Evolutionary conservation across 2,329 filamentous ascomycete species (phyloP).

Genomic region (Drechslerella stenobrocha): DNA sequence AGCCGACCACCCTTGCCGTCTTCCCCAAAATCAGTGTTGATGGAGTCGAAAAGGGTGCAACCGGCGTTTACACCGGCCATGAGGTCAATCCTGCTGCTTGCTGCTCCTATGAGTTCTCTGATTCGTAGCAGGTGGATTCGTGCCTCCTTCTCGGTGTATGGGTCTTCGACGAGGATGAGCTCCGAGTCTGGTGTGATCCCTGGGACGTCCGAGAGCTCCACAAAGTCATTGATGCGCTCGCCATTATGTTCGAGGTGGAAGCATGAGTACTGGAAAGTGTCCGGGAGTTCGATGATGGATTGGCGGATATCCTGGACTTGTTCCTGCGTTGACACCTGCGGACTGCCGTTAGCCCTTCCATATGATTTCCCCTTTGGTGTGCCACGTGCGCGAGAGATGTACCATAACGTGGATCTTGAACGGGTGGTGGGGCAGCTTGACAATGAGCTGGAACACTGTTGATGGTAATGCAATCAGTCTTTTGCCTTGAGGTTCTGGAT

Average conservation of each 20-base stretch:
- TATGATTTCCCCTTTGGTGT: slow-evolving; percentile 34
- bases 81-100: slow-evolving; percentile 82
- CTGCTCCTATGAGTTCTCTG: slow-evolving; percentile 87
- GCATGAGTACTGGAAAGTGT: slow-evolving; percentile 95
- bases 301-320: slow-evolving; percentile 97
- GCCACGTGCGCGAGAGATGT: slow-evolving; percentile 49
- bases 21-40: slow-evolving; percentile 58
- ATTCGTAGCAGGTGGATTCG: slow-evolving; percentile 90
- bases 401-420: slow-evolving; percentile 85
- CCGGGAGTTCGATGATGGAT: slow-evolving; percentile 88
- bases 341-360: too few relatives aligned
- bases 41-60: slow-evolving; percentile 79
- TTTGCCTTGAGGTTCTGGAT: neutral
- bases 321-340: slow-evolving; percentile 83
- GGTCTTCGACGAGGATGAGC: slow-evolving; percentile 82
- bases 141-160: slow-evolving; percentile 98
- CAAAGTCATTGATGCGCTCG: slow-evolving; percentile 89
- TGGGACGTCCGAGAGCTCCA: slow-evolving; percentile 85
- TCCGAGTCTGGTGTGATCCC: slow-evolving; percentile 76
- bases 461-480: neutral
- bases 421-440: slow-evolving; percentile 78
- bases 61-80: slow-evolving; percentile 85
- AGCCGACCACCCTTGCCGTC: slow-evolving; percentile 57
- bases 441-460: slow-evolving; percentile 69
- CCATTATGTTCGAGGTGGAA: slow-evolving; percentile 95